Evolutionary conservation across 495 filamentous ascomycete species (phyloP), one percentile per base, ranked within the genome.

Genomic region (Tetracladium marchalianum): DNA sequence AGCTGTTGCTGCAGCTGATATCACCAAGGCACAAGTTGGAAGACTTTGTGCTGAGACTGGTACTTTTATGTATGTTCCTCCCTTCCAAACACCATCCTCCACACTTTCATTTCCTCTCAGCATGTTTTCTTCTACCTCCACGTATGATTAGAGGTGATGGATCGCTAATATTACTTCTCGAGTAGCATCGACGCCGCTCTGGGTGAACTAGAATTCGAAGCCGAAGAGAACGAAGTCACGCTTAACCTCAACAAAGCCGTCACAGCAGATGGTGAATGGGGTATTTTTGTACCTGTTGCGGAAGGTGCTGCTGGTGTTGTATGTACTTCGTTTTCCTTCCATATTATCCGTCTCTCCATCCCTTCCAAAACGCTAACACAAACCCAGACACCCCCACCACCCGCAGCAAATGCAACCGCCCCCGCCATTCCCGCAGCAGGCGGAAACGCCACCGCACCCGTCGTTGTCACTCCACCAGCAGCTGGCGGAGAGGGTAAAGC

Each of bases 121-220:
- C n/a, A n/a, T n/a, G n/a, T n/a, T n/a, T 27, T 27, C 3, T 3
- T 27, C 22, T 7, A 27, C 22, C 7, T 27, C 22, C 3, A 27
- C 22, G 22, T 3, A 27, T 27, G 22, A 3, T 3, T 27, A 27
- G 3, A 27, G 22, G 7, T 27, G 22, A 27, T 27, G 22, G 22
- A 3, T 27, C 7, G 22, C 22, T 27, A 27, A 27, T 7, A 3
- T 3, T 3, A 27, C 7, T 27, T 7, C 22, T 27, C 7, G 22
- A 27, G 7, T 27, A 27, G 22, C 38, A 58, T 66, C 39, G 60
- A 58, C 18, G 59, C 49, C 12, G 47, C 49, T 19, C 36, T 65
- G 0, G 65, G 63, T 43, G 66, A 69, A 62, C 46, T 58, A 13
- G 66, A 67, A 49, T 69, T 69, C 39, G 66, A 69, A 49, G 59